Conservation (phyloP, 1,139 yeast genomes). For the Debaryomycetaceae sp. region DNA sequence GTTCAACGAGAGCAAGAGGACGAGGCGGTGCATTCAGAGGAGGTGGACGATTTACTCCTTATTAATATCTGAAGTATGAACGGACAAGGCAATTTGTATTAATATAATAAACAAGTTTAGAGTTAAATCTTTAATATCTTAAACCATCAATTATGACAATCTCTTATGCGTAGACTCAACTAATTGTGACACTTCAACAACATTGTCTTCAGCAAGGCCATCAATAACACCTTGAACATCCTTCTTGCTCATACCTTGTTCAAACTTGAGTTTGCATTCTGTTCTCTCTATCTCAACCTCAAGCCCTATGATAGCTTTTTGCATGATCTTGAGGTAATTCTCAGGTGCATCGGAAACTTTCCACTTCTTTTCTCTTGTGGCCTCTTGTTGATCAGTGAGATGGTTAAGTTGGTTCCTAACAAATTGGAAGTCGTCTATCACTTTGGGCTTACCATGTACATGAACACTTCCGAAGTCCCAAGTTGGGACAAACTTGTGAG, state of each 20-base stretch:
- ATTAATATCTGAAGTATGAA: slow-evolving; percentile 6
- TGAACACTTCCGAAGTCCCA: slow-evolving; percentile 71
- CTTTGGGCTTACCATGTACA: slow-evolving; percentile 49
- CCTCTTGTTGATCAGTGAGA: slow-evolving; percentile 43
- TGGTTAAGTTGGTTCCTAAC: slow-evolving; percentile 44
- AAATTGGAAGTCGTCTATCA: slow-evolving; percentile 48
- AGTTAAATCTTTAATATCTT: no score
- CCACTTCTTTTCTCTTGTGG: slow-evolving; percentile 46
- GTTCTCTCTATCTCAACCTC: slow-evolving; percentile 50
- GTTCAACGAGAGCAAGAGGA: slow-evolving; percentile 25
- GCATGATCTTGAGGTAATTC: slow-evolving; percentile 38
- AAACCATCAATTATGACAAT: not conserved
- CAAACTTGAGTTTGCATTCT: slow-evolving; percentile 60
- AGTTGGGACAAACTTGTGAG: slow-evolving; percentile 67
- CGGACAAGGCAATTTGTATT: not conserved
- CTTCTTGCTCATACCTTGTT: slow-evolving; percentile 44
- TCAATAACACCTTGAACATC: slow-evolving; percentile 54
- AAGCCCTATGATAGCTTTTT: slow-evolving; percentile 59
- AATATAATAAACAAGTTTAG: no score
- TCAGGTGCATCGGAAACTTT: slow-evolving; percentile 59
- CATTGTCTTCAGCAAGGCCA: slow-evolving; percentile 37
- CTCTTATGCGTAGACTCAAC: slow-evolving; percentile 19
- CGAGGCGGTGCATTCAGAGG: slow-evolving; percentile 21
- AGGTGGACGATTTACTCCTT: slow-evolving; percentile 22
- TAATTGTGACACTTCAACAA: slow-evolving; percentile 18